phyloP scores from a whole-genome alignment of 2,329 filamentous ascomycete genomes.

The Tricladium varicosporioides region DNA sequence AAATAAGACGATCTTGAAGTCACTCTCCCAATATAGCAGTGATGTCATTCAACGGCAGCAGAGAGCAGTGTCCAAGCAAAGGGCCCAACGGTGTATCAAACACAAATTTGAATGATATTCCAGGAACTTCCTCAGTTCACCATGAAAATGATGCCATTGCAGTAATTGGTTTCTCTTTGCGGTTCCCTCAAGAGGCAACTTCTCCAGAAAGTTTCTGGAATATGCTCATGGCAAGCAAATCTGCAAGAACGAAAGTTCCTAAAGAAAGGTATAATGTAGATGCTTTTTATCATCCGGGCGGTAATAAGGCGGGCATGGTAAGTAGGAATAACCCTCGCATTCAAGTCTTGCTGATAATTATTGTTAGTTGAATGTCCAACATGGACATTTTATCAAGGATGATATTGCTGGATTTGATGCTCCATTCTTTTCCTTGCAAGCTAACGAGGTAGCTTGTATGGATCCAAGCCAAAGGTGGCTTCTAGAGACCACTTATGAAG shows the following conservation, averaged over 20 bases:
- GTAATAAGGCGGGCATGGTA: constrained; percentile 33
- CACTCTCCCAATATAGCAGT: too few species aligned
- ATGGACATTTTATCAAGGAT: constrained; percentile 32
- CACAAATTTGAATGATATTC: too few species aligned
- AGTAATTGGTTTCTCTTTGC: not conserved
- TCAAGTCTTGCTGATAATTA: constrained; percentile 3
- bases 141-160: not conserved
- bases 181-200: not conserved
- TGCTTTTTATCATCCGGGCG: constrained; percentile 51
- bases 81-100: too few species aligned
- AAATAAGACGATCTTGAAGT: too few species aligned
- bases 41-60: too few species aligned
- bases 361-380: not conserved
- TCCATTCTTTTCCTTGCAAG: constrained; percentile 17
- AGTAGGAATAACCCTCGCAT: not conserved
- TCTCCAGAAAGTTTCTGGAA: constrained; percentile 36
- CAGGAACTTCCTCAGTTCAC: too few species aligned
- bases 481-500: constrained; percentile 37
- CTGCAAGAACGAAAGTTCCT: constrained; percentile 27
- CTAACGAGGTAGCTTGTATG: constrained; percentile 30
- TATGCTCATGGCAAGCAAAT: constrained; percentile 23
- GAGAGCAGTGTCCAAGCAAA: too few species aligned
- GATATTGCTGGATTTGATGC: constrained; percentile 18
- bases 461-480: constrained; percentile 50
- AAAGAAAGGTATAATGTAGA: constrained; percentile 44